phyloP scores from a whole-genome alignment of 768 basidiomycete species.

The Auriculariales sp. region DNA sequence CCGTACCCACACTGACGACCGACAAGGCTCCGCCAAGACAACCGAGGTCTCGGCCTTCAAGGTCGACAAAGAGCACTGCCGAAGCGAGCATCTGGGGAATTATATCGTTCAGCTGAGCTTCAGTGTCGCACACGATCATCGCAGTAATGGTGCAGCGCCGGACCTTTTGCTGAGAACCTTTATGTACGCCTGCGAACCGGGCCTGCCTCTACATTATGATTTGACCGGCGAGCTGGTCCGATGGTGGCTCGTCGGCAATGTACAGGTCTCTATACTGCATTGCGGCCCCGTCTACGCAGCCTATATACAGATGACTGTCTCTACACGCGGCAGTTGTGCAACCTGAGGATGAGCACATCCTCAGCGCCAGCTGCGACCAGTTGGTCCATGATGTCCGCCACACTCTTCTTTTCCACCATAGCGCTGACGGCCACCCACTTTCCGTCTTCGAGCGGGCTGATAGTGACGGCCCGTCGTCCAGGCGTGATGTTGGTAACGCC shows the following conservation, averaged over 20 bases:
- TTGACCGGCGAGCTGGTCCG: too few relatives aligned
- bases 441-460: constrained; percentile 67
- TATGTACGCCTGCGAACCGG: too few relatives aligned
- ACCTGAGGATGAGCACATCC: constrained; percentile 77
- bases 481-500: constrained; percentile 65
- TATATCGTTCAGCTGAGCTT: too few relatives aligned
- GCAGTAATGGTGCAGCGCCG: too few relatives aligned
- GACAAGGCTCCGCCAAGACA: neutral
- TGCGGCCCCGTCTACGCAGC: too few relatives aligned
- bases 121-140: too few relatives aligned
- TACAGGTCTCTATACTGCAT: too few relatives aligned
- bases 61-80: neutral
- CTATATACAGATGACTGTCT: too few relatives aligned
- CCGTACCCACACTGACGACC: neutral
- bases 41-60: neutral
- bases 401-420: constrained; percentile 77
- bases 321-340: constrained; percentile 89
- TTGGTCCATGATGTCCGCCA: constrained; percentile 80
- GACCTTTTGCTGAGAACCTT: too few relatives aligned
- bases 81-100: too few relatives aligned
- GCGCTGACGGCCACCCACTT: constrained; percentile 85
- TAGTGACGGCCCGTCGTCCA: constrained; percentile 77
- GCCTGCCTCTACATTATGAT: too few relatives aligned
- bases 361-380: constrained; percentile 73
- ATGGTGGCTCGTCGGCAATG: too few relatives aligned